Base-by-base conservation (phyloP, 768 basidiomycete species). In the Suillus ampliporus region DNA sequence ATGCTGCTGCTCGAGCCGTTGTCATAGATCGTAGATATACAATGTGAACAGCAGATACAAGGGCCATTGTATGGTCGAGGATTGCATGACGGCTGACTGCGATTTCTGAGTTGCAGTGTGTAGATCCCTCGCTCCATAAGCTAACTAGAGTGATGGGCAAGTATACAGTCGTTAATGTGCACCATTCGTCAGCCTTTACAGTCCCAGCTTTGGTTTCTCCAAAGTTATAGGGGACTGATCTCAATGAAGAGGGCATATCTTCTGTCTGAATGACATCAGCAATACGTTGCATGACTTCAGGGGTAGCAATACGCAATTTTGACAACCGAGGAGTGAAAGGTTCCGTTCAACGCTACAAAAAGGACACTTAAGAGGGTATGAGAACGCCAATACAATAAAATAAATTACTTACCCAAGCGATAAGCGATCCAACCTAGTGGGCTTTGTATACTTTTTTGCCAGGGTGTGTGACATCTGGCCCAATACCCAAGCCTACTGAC, bases 101-200 rank as follows among this genome's bases (percentile, higher is more conserved):
- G 15, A 46, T 8, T 19, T 21, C 17, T 8, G 31, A 3, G 48
- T 51, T 21, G 15, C 51, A 5, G 14, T 38, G 52, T 6, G 61
- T 56, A 0, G 35, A 64, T 11, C 58, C 38, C 41, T 60, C 53
- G 31, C 75, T 65, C 74, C 78, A 80, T 2, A 76, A 41, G 15
- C 68, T 71, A 14, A 78, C 62, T 1, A 80, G 65, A 0, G 78
- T 71, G 7, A 80, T 65, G 1, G 78, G 78, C 3, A 81, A 64
- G 56, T 76, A 76, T 15, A 79, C 57, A 0, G 68, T 75, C 37
- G 64, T 54, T 6, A 77, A 52, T 1, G 66, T 64, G 6, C 69
- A 64, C 78, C 79, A 81, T 61, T 81, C 68, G 41, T 75, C 53
- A 19, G 53, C 53, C 40, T 56, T 56, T 15, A 56, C 14, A 38